Conservation (phyloP, 1,139 yeast genomes). For the Diutina neorugosa region DNA sequence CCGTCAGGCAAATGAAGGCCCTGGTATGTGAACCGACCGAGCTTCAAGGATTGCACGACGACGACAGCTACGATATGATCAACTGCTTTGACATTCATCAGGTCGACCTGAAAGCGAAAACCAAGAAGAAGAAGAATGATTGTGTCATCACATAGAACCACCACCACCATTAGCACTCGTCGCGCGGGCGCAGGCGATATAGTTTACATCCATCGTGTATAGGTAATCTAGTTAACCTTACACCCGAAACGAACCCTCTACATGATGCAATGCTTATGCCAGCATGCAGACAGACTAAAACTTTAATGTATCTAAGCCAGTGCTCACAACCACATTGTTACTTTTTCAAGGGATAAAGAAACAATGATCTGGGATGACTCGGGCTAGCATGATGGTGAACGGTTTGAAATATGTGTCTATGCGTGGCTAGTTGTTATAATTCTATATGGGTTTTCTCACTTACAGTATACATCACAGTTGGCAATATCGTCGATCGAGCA, state of each 20-base stretch:
- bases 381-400: background rate
- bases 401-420: background rate
- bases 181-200: background rate
- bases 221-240: background rate
- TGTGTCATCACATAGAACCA: background rate
- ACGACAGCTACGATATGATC: conserved; percentile 10
- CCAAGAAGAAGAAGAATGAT: background rate
- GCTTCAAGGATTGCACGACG: conserved; percentile 7
- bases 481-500: conserved; percentile 2
- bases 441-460: background rate
- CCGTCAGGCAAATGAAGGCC: background rate
- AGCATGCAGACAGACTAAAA: background rate
- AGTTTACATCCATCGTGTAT: background rate
- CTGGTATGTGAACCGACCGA: background rate
- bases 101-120: background rate
- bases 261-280: background rate
- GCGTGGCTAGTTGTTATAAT: background rate
- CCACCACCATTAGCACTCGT: background rate
- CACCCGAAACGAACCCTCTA: background rate
- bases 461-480: background rate
- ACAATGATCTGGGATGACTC: background rate
- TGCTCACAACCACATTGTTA: background rate
- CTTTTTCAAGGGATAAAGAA: background rate
- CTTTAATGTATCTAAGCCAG: background rate
- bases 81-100: conserved; percentile 9